A percentile compares a stretch with the other conserved stretches of the same genome.
Conservation (phyloP, 192 early-diverging fungal species). For the Coemansia erecta region DNA sequence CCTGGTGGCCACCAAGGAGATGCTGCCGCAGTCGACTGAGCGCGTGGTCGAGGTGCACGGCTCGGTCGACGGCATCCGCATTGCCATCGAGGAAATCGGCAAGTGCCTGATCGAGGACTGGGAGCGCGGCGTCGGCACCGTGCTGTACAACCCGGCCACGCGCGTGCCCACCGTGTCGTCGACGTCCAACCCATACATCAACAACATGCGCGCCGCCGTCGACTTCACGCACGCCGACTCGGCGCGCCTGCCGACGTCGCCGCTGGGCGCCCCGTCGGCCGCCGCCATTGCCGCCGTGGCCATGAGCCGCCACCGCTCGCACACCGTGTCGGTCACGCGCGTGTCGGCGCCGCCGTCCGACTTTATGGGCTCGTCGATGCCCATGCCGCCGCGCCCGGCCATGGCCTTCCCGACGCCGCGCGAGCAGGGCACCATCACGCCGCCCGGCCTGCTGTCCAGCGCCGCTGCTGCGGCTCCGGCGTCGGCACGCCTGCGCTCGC, state of each 20-base stretch:
- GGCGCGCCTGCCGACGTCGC: constrained; percentile 27
- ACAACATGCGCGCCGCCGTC: constrained; percentile 42
- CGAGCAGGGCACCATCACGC: constrained; percentile 27
- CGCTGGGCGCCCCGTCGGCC: constrained; percentile 15
- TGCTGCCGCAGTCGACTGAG: constrained; percentile 91
- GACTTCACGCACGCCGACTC: constrained; percentile 46
- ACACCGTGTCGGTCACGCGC: constrained; percentile 52
- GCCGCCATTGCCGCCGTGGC: constrained; percentile 31
- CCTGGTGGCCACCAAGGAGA: constrained; percentile 85
- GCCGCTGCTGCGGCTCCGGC: constrained; percentile 15
- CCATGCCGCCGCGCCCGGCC: constrained; percentile 41
- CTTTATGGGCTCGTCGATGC: constrained; percentile 47
- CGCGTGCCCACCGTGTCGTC: constrained; percentile 53
- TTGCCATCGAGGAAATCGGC: constrained; percentile 84
- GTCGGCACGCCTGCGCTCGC: constrained; percentile 48
- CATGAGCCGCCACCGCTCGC: constrained; percentile 53
- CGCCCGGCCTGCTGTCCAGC: constrained; percentile 20
- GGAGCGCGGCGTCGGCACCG: constrained; percentile 78
- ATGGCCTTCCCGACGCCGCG: constrained; percentile 26
- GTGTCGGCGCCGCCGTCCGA: constrained; percentile 16
- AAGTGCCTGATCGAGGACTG: constrained; percentile 81
- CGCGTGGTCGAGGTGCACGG: constrained; percentile 88
- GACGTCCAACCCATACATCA: constrained; percentile 53
- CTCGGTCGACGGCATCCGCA: constrained; percentile 75
- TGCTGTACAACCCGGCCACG: constrained; percentile 78